Conservation (phyloP, 495 filamentous ascomycete species). For the Aspergillus incahuasiensis region DNA sequence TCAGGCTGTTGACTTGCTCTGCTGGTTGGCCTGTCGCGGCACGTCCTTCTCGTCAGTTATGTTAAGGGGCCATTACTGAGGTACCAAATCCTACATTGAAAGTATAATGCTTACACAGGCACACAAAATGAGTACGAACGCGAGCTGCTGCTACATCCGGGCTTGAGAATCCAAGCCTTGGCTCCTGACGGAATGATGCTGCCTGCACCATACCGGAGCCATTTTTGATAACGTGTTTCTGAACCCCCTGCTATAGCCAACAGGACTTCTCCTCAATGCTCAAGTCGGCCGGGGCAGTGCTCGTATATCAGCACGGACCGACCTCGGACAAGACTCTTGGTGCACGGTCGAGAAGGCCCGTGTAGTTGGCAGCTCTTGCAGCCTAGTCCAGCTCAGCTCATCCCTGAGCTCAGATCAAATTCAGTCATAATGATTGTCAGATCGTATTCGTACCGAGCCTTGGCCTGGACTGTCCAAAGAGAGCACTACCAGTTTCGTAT, state of each 20-base stretch:
- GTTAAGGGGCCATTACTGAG: too few relatives aligned
- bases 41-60: too few relatives aligned
- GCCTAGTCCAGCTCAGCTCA: background rate
- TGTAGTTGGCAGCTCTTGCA: background rate
- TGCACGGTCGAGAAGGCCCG: background rate
- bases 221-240: too few relatives aligned
- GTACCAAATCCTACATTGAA: too few relatives aligned
- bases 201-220: background rate
- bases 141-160: too few relatives aligned
- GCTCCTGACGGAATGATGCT: background rate
- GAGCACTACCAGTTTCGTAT: constrained; percentile 8
- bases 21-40: too few relatives aligned
- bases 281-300: background rate
- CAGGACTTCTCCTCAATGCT: background rate
- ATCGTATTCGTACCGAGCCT: constrained; percentile 8
- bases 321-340: background rate
- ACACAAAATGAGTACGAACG: too few relatives aligned
- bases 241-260: too few relatives aligned
- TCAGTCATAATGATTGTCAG: background rate
- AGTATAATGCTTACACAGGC: too few relatives aligned
- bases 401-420: constrained; percentile 3
- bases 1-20: too few relatives aligned
- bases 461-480: too few relatives aligned
- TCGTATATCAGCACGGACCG: background rate
- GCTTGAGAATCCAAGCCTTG: too few relatives aligned